Base-by-base conservation (phyloP, 495 filamentous ascomycete genomes). In the Letharia lupina region DNA sequence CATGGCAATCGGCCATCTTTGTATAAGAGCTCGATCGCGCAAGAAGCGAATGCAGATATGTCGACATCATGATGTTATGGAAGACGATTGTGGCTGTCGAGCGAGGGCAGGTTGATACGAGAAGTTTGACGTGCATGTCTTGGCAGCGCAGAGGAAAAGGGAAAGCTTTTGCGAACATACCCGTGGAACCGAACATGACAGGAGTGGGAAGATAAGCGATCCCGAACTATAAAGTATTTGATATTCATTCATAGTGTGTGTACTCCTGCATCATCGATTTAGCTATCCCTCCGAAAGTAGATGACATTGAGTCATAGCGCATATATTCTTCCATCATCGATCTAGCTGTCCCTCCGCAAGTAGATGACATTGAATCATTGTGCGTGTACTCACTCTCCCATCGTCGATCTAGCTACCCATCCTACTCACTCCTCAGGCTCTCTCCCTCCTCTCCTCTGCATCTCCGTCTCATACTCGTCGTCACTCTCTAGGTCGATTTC, bases 391-490 rank as follows among this genome's bases (percentile, higher is more conserved):
- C 23, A 28, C 23, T 28, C 23, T 28, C 23, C 23, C 23, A 28
- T 28, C 23, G 23, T 28, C 23, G 23, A 28, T 9, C n/a, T 50
- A 50, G n/a, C 3, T 28, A 12, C 28, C n/a, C 15, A 10, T 31
- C 11, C 23, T 60, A 76, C 28, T 73, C 70, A 76, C 28, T 73
- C 70, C 31, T 73, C 75, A 3, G 75, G 69, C 62, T 83, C 81
- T 60, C 81, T 73, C 20, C 78, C 75, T 33, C 73, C 74, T 66
- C 75, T 74, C 48, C 67, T 68, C 39, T 70, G 61, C 73, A 79
- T 78, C 56, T 67, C 75, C 44, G 73, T 73, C 12, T 76, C 72
- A 65, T 81, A 83, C 20, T 81, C 75, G 18, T 80, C 75, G 45
- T 77, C 76, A 62, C 68, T 72, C 74, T 82, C 78, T 23, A 73